Evolutionary conservation across 108 stramenopile species (phyloP).

Genomic region (Cyclotella sp.): DNA sequence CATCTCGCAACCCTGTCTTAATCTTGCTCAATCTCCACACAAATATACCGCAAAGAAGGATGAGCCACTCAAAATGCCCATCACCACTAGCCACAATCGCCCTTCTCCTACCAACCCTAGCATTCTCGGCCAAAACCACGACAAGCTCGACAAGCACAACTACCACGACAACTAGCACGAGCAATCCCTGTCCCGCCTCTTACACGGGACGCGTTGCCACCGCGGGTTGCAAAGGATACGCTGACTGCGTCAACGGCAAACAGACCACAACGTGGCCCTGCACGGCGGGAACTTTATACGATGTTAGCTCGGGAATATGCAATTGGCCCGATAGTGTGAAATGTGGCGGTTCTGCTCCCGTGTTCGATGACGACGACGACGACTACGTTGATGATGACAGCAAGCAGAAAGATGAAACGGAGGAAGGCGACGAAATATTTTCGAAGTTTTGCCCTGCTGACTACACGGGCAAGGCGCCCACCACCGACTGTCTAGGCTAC

Average conservation of each 20-base stretch:
- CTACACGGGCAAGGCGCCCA: constrained; percentile 19
- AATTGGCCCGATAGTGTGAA: constrained; percentile 29
- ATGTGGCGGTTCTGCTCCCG: not conserved
- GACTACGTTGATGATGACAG: not conserved
- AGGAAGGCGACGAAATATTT: not conserved
- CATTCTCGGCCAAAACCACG: not conserved
- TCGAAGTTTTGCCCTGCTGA: constrained; percentile 5
- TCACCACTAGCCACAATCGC: not conserved
- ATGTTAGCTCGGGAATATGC: constrained; percentile 18
- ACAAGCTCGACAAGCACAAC: not conserved
- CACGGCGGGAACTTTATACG: constrained; percentile 24
- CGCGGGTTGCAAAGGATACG: constrained; percentile 22
- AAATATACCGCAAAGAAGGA: not conserved
- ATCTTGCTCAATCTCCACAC: not conserved
- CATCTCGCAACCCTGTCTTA: too few relatives aligned
- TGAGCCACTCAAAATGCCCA: constrained; percentile 4
- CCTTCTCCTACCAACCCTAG: constrained; percentile 8
- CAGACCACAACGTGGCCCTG: not conserved
- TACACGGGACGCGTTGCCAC: constrained; percentile 24
- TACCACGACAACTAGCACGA: too few relatives aligned
- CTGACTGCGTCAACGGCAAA: constrained; percentile 26
- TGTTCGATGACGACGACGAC: not conserved
- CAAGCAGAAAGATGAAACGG: not conserved
- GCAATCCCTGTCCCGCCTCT: constrained; percentile 15
- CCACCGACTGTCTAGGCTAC: constrained; percentile 22